Base-by-base conservation (phyloP, 306 rosid genomes). In the Oemleria cerasiformis region DNA sequence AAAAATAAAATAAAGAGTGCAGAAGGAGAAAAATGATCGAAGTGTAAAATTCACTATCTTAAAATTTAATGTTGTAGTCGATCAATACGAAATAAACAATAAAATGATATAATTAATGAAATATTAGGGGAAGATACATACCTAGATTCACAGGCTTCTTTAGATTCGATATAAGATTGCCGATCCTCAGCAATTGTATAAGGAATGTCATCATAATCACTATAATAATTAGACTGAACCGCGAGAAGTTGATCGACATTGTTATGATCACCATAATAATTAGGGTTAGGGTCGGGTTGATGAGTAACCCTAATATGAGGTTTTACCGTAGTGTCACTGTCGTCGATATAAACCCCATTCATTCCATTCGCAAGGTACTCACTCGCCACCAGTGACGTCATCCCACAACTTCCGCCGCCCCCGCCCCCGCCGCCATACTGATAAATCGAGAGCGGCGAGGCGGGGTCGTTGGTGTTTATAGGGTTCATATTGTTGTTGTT, bases 131-230 rank as follows among this genome's bases (percentile, higher is more conserved):
- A 12, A 3, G 14, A 14, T 14, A 3, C 39, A 36, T 36, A 85
- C 86, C 86, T 82, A 8, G 86, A 82, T 8, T 85, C 81, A 20
- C 78, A 79, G 17, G 73, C 65, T 23, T 73, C 86, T 43, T 70
- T 74, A 40, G 78, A 77, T 53, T 81, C 81, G 4, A 75, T 55
- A 25, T 36, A 74, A 5, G 79, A 74, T 25, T 70, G 80, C 5
- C 71, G 57, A 30, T 85, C 83, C 71, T 82, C 84, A 4, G 59
- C 80, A 41, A 79, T 57, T 3, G 74, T 71, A 65, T 79, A 76
- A 38, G 86, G 79, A n/a, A 76, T 50, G 40, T 82, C 82, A 41
- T 74, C 81, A 13, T 77, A 71, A 2, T 70, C 36, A 2, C 36
- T 30, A 30, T 30, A 30, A 30, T 54, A n/a, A 43, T 47, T 75